Evolutionary conservation across 345 rosid genomes (phyloP).

Genomic region (Trapa incisa): DNA sequence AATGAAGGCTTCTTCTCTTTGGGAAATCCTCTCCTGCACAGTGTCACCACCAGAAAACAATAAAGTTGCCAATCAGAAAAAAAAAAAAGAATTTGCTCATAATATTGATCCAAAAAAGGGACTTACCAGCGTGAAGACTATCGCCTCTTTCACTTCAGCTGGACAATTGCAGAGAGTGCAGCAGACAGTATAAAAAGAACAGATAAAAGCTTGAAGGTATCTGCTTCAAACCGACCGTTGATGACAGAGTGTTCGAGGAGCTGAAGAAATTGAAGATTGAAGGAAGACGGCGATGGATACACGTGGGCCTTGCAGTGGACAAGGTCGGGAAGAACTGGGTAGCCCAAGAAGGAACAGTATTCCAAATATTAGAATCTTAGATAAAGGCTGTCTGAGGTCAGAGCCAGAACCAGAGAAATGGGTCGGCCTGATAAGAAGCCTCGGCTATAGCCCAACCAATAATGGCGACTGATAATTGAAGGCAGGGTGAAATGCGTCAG

Average conservation of each 20-base stretch:
- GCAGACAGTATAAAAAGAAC: neutral
- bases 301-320: too few species aligned
- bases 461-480: neutral
- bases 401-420: too few species aligned
- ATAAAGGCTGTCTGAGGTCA: too few species aligned
- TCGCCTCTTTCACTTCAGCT: neutral
- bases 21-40: neutral
- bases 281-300: neutral
- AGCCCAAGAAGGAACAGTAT: neutral
- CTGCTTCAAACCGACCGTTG: neutral
- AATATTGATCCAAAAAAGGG: too few species aligned
- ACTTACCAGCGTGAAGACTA: neutral
- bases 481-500: neutral
- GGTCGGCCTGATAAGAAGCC: too few species aligned
- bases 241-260: neutral
- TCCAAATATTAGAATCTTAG: too few species aligned
- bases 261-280: neutral
- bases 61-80: neutral
- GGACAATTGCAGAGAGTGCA: neutral
- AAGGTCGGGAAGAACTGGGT: too few species aligned
- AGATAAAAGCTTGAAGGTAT: neutral
- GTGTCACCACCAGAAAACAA: neutral
- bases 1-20: neutral
- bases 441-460: neutral
- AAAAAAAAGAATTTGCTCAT: neutral